Base-by-base conservation (phyloP, 23 red algal genomes). In the Cyanidioschyzon merolae region DNA sequence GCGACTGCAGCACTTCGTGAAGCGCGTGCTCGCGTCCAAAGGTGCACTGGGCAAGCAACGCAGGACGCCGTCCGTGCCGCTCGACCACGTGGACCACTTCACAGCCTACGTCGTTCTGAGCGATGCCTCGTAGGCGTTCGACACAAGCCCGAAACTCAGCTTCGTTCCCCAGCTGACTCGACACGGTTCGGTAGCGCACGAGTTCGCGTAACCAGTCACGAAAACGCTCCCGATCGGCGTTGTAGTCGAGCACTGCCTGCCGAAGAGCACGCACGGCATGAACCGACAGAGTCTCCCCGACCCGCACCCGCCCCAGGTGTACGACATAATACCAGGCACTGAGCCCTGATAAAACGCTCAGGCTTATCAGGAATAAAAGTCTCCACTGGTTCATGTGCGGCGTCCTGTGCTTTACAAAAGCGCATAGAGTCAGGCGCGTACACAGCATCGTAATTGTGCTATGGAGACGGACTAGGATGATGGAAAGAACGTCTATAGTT, bases 171-270 rank as follows among this genome's bases (percentile, higher is more conserved):
- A 68, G 74, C 68, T 84, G 75, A 1, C 76, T 59, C 16, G 88
- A 90, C 17, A 90, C 80, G 2, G 88, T 85, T 27, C 76, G 88
- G 30, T 85, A 79, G 37, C 74, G 59, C 1, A 90, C 50, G 54
- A 90, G 80, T 0, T 67, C 63, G 24, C 38, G 76, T 7, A 83
- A 77, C 30, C 63, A 38, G 12, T 84, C n/a, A 17, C 75, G 39
- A 41, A 77, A 58, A 2, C 29, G 25, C 38, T 84, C 68, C 40
- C 58, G 50, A 16, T 84, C 30, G 3, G 75, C 68, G 3, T 21
- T 31, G 39, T 77, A 36, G 71, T 76, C 57, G 2, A 41, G 17
- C 30, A 77, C 50, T 2, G 63, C 82, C 31, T 3, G 76, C 16
- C 59, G 3, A 78, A 78, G 45, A 15, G 45, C 21, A 15, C 45